A percentile compares a stretch with the other conserved stretches of the same genome.
These are phyloP conservation scores for Posidonia oceanica DNA, from an alignment of 116 monocot species.

Conservation along the genomic window DNA sequence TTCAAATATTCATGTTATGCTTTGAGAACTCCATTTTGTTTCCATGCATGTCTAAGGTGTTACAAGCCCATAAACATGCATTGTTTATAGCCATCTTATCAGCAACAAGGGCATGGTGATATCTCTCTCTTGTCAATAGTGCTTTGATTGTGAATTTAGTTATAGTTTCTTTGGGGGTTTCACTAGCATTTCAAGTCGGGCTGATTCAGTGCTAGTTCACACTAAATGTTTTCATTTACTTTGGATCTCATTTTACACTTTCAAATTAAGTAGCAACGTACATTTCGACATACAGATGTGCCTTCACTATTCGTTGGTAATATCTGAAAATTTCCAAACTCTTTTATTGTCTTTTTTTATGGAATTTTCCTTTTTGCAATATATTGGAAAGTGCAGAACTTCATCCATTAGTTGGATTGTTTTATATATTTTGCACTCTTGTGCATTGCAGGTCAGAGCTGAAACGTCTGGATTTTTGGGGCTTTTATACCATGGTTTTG, in stretches of 20 bases:
- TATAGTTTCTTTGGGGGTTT: too few relatives aligned
- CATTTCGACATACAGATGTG: background rate
- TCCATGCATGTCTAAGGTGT: background rate
- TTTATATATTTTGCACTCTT: background rate
- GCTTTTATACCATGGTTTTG: conserved; percentile 61
- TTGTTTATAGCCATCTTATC: too few relatives aligned
- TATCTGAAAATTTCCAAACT: background rate
- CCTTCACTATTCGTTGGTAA: background rate
- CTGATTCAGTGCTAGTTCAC: too few relatives aligned
- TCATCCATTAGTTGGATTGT: too few relatives aligned
- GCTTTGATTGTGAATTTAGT: too few relatives aligned
- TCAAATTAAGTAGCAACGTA: background rate
- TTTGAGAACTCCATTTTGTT: background rate
- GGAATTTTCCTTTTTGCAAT: background rate
- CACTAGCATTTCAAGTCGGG: too few relatives aligned
- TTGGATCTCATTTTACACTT: too few relatives aligned
- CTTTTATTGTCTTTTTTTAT: background rate
- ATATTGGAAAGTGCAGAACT: too few relatives aligned
- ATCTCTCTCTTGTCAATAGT: too few relatives aligned
- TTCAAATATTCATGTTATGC: background rate
- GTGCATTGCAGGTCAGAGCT: conserved; percentile 43
- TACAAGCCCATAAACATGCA: too few relatives aligned
- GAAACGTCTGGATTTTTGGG: conserved; percentile 50
- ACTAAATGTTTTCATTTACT: too few relatives aligned
- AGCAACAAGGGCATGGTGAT: too few relatives aligned